Base-by-base conservation (phyloP, 306 rosid genomes). In the Vicia villosa region DNA sequence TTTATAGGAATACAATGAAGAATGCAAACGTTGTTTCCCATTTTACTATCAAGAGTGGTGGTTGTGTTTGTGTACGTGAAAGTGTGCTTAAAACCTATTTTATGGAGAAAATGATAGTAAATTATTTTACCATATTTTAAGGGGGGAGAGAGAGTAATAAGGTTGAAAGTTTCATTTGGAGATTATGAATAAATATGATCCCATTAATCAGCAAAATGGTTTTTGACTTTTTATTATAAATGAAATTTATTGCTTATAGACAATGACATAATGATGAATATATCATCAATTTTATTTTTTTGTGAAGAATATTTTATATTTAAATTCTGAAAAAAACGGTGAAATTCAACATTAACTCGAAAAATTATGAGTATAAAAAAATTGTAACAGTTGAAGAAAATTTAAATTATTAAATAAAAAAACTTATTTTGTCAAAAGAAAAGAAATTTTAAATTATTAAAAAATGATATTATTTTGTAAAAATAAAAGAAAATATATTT, bases 1-100 rank as follows among this genome's bases (percentile, higher is more conserved):
- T n/a, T 72, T 41, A 10, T 26, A 26, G 58, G 11, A 36, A 24
- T 4, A 30, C 54, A 64, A 2, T 12, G 34, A 55, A 40, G 56
- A 24, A 32, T 62, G 8, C 52, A 41, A 20, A 49, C 8, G 4
- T 74, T 64, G 72, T 74, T 74, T 40, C 72, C 78, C 78, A 74
- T 55, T 46, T 50, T 12, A 54, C 74, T 42, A 68, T 4, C 3
- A 52, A 30, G 4, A 54, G 5, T 28, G 55, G 28, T 21, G 55
- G 28, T 21, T 51, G 32, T 52, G 30, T 20, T 19, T 17, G 26
- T 50, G 55, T 10, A 5, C 5, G 19, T n/a, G 36, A 21, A 4
- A 30, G 17, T 28, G 30, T 32, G 14, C 46, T 47, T 5, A 32
- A 28, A 49, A 67, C 30, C 34, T 50, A 40, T 45, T 17, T 32